phyloP scores from a whole-genome alignment of 2,329 filamentous ascomycete species.

The Paecilomyces fulvus region DNA sequence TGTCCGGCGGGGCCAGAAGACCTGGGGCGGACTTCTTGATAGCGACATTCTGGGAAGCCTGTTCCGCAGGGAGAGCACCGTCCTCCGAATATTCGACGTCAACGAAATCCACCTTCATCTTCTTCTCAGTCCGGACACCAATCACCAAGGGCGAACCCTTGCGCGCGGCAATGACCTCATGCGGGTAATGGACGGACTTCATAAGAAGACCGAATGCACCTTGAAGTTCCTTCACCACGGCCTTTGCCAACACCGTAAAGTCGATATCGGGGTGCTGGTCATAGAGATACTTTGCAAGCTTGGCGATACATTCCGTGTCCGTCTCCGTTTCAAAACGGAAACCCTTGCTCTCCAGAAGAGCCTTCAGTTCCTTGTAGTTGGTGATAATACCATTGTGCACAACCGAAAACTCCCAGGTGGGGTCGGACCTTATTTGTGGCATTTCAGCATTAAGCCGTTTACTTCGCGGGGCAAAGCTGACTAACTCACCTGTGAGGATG shows the following conservation, averaged over 20 bases:
- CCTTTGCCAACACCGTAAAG: constrained; percentile 94
- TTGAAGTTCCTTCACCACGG: constrained; percentile 96
- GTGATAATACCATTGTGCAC: constrained; percentile 99
- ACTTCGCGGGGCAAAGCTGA: neutral
- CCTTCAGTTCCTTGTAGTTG: constrained; percentile 99
- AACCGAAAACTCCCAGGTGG: constrained; percentile 89
- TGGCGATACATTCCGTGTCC: constrained; percentile 98
- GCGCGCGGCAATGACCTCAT: constrained; percentile 93
- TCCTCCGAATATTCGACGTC: constrained; percentile 96
- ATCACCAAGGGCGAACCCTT: constrained; percentile 98
- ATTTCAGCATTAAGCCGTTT: constrained; percentile 1
- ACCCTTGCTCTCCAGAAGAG: constrained; percentile 83
- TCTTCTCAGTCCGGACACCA: constrained; percentile 91
- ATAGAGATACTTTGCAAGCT: constrained; percentile 96
- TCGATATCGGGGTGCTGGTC: constrained; percentile 89
- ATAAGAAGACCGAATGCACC: constrained; percentile 94
- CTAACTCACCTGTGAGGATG: constrained; percentile 82
- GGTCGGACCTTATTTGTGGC: constrained; percentile 62
- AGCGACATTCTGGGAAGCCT: constrained; percentile 90
- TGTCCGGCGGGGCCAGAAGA: constrained; percentile 84
- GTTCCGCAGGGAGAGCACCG: constrained; percentile 79
- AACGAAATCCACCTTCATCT: constrained; percentile 99
- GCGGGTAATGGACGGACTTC: constrained; percentile 97
- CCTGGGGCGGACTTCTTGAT: constrained; percentile 77
- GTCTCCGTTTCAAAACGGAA: constrained; percentile 99